Conservation (phyloP, 2,329 filamentous ascomycete genomes). For the Stagonosporopsis cucurbitacearum region DNA sequence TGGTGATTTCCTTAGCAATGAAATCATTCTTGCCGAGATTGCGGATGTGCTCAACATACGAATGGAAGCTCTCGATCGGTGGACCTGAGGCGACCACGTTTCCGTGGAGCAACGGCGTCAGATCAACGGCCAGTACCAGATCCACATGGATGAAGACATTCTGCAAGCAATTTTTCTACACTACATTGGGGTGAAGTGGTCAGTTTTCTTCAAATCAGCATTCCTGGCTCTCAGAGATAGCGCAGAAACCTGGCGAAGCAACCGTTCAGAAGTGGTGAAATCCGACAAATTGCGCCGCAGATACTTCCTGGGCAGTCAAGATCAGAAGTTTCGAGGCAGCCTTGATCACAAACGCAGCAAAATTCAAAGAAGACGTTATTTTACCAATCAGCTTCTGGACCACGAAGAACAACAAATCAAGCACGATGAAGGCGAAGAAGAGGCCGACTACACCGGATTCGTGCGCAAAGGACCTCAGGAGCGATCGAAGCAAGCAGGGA, state of each 20-base stretch:
- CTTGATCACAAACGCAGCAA: conserved; percentile 31
- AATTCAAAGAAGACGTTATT: conserved; percentile 32
- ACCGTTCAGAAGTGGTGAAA: conserved; percentile 24
- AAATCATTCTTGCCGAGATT: conserved; percentile 40
- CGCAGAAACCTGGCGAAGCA: conserved; percentile 29
- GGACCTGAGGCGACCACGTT: conserved; percentile 41
- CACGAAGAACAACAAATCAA: conserved; percentile 31
- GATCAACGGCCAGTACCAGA: conserved; percentile 36
- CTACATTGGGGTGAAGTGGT: conserved; percentile 43
- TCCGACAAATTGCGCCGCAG: conserved; percentile 29
- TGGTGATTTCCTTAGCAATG: conserved; percentile 43
- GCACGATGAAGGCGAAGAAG: conserved; percentile 40
- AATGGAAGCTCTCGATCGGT: conserved; percentile 34
- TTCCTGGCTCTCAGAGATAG: conserved; percentile 29
- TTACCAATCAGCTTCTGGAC: conserved; percentile 37
- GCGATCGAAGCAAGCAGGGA: neutral
- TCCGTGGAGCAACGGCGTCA: conserved; percentile 39
- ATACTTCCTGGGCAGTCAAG: conserved; percentile 33
- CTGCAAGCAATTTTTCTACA: conserved; percentile 45
- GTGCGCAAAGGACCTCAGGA: neutral
- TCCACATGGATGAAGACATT: conserved; percentile 42
- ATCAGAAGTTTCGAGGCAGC: conserved; percentile 1
- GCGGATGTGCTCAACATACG: conserved; percentile 44
- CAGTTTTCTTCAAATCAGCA: conserved; percentile 39
- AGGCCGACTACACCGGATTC: conserved; percentile 28